phyloP scores from a whole-genome alignment of 106 monocot species.

The Xerophyta viscosa region DNA sequence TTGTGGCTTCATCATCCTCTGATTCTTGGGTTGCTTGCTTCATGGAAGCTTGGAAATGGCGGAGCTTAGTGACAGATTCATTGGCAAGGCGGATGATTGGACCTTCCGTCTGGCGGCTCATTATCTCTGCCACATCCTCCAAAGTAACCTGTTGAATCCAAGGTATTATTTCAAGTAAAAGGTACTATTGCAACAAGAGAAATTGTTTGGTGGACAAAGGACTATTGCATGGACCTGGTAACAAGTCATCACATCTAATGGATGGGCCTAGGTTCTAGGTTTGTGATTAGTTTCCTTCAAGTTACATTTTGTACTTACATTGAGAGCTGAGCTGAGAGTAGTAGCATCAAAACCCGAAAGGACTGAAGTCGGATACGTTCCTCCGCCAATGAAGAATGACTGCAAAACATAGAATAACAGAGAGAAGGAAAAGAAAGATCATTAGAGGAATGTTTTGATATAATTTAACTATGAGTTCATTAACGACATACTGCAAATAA shows the following conservation, averaged over 20 bases:
- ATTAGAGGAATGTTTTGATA: too few species aligned
- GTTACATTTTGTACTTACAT: conserved; percentile 54
- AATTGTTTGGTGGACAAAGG: too few species aligned
- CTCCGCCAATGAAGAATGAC: conserved; percentile 81
- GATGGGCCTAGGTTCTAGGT: too few species aligned
- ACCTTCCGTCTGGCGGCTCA: conserved; percentile 19
- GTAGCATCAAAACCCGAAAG: conserved; percentile 51
- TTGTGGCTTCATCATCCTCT: not conserved
- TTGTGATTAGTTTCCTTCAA: too few species aligned
- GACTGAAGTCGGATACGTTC: conserved; percentile 37
- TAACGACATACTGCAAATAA: conserved; percentile 20
- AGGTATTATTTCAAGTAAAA: too few species aligned
- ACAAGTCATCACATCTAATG: too few species aligned
- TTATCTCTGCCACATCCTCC: conserved; percentile 24
- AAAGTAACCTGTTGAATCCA: conserved; percentile 29
- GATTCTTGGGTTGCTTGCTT: not conserved
- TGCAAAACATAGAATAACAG: conserved; percentile 2
- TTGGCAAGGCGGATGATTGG: conserved; percentile 42
- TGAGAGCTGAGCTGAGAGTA: conserved; percentile 50
- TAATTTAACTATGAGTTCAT: too few species aligned
- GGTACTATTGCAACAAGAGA: too few species aligned
- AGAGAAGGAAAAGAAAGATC: too few species aligned
- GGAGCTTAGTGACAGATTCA: conserved; percentile 8
- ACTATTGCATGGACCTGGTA: too few species aligned
- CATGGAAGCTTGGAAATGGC: not conserved